Conservation (phyloP, 352 stramenopile species). For the Phytophthora fragariaefolia region DNA sequence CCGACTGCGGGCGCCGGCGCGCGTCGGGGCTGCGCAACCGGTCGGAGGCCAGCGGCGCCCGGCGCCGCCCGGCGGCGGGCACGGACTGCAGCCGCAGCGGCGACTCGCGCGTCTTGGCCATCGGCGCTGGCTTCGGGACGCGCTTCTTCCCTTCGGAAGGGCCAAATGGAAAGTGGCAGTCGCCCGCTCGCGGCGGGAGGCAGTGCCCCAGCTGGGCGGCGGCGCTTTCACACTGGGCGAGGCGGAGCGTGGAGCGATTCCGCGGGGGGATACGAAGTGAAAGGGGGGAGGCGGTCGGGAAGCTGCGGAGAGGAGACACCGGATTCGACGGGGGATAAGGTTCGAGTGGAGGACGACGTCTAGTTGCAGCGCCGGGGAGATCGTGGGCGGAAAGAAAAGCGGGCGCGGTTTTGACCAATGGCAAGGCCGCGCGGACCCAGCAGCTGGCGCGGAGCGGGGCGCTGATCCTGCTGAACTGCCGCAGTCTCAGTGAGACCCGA, state of each 20-base stretch:
- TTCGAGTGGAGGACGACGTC: no score
- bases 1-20: neutral
- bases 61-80: conserved; percentile 18
- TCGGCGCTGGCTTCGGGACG: conserved; percentile 21
- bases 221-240: no score
- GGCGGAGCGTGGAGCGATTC: no score
- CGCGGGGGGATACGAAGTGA: no score
- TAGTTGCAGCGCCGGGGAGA: no score
- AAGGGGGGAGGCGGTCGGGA: no score
- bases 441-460: neutral
- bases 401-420: conserved; percentile 1
- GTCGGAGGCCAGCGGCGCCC: conserved; percentile 25
- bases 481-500: no score
- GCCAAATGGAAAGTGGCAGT: conserved; percentile 33
- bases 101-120: conserved; percentile 25
- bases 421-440: neutral
- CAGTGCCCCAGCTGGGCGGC: no score
- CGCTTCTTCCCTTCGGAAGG: conserved; percentile 7
- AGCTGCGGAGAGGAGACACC: no score
- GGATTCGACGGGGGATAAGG: no score
- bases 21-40: conserved; percentile 18
- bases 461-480: no score
- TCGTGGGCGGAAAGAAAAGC: conserved; percentile 15
- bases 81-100: conserved; percentile 30
- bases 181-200: no score